phyloP scores from a whole-genome alignment of 2,329 filamentous ascomycete species.

The Sphaerostilbella broomeana region DNA sequence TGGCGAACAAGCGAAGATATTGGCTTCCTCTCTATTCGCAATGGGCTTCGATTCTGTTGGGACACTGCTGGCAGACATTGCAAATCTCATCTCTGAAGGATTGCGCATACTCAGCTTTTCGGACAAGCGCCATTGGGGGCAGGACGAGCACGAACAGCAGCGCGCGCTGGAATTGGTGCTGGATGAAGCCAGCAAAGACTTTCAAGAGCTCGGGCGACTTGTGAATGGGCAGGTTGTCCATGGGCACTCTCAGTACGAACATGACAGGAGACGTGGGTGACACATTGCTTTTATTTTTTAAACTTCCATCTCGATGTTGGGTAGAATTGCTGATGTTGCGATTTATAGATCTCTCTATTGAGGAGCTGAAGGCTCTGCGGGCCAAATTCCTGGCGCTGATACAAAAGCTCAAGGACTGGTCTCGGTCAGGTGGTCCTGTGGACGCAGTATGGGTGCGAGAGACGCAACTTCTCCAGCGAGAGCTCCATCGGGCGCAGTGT shows the following conservation, averaged over 20 bases:
- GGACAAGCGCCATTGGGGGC: constrained; percentile 53
- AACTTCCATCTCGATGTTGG: too few species aligned
- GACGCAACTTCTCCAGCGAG: constrained; percentile 40
- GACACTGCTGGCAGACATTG: constrained; percentile 51
- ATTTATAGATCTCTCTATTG: constrained; percentile 47
- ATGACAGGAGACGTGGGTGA: constrained; percentile 46
- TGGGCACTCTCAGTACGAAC: constrained; percentile 51
- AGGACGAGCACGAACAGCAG: constrained; percentile 54
- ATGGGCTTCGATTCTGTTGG: constrained; percentile 47
- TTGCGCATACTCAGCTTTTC: constrained; percentile 49
- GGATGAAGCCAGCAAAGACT: constrained; percentile 54
- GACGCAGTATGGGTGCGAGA: constrained; percentile 50
- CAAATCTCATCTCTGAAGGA: constrained; percentile 45
- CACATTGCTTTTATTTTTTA: not conserved
- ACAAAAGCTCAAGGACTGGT: constrained; percentile 49
- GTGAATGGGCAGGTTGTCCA: constrained; percentile 52
- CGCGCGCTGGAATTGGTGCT: constrained; percentile 48
- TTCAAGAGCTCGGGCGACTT: constrained; percentile 49
- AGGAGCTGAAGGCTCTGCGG: constrained; percentile 42
- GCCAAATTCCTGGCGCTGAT: constrained; percentile 41
- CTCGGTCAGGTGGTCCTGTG: constrained; percentile 47
- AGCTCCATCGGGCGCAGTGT: constrained; percentile 53
- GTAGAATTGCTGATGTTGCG: too few species aligned
- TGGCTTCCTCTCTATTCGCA: constrained; percentile 12
- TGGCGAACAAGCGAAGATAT: not conserved